phyloP scores from a whole-genome alignment of 441 rosid genomes.

The Bruguiera hainesii region DNA sequence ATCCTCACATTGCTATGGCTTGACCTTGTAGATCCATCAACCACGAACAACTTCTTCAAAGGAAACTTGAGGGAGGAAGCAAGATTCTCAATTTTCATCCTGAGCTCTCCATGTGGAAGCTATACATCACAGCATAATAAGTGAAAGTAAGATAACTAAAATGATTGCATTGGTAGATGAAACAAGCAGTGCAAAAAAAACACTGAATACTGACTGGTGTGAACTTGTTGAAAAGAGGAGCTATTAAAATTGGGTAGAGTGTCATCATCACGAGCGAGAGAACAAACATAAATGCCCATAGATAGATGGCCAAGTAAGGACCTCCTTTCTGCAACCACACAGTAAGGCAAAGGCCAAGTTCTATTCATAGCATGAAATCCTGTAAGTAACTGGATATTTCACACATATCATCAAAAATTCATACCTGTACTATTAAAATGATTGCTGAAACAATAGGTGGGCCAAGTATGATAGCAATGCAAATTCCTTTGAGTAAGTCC shows the following conservation, averaged over 20 bases:
- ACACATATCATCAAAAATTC: conserved; percentile 2
- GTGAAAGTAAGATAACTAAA: conserved; percentile 15
- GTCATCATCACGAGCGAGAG: conserved; percentile 96
- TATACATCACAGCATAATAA: conserved; percentile 29
- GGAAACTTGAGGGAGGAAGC: conserved; percentile 87
- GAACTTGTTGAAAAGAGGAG: conserved; percentile 97
- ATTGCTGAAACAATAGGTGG: conserved; percentile 92
- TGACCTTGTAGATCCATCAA: conserved; percentile 98
- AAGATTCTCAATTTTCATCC: conserved; percentile 78
- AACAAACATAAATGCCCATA: conserved; percentile 94
- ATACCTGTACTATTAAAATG: conserved; percentile 81
- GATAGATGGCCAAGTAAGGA: conserved; percentile 93
- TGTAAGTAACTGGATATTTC: conserved; percentile 7
- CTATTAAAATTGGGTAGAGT: conserved; percentile 74
- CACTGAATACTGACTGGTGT: conserved; percentile 65
- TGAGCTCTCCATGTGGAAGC: conserved; percentile 95
- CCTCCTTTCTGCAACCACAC: conserved; percentile 85
- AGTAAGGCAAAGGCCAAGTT: conserved; percentile 10
- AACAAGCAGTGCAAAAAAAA: conserved; percentile 5
- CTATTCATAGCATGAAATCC: background rate
- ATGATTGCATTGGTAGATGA: background rate
- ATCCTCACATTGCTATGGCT: conserved; percentile 97
- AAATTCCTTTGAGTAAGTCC: conserved; percentile 78
- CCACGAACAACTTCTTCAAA: conserved; percentile 86
- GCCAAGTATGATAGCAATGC: conserved; percentile 67